Evolutionary conservation across 352 stramenopile species (phyloP), one percentile per base, ranked within the genome.

Genomic region (Phytopythium ostracodes): DNA sequence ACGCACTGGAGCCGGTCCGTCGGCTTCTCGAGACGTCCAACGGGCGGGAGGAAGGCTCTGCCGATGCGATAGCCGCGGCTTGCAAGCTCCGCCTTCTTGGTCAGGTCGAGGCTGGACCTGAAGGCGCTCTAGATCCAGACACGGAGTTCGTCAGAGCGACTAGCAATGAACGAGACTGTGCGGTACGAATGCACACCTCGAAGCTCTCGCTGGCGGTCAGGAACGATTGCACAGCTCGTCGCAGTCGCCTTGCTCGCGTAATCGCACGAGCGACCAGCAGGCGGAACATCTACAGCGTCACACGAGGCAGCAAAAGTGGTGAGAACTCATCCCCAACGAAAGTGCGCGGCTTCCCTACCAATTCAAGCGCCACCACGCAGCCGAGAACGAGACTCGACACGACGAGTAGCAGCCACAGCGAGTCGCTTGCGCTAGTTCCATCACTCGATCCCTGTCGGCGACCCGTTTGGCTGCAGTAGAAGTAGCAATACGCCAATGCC

Each of bases 31-130:
- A 91, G 66, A 2, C 81, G 76, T 3, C 76, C 77, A 29, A 91
- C 62, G 7, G 81, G 79, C 1, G 81, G 82, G 14, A 91, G 62
- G 33, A 74, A 64, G 20, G 72, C 58, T 20, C 50, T 31, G 14
- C 77, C 77, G 12, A 91, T 65, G 10, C 71, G 74, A 52, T 85
- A 89, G 2, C 79, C 79, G 27, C 75, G 72, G 46, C 72, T 74
- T 10, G 75, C 77, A 29, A 87, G 40, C 55, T 91, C 82, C 12
- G 74, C 79, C 25, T 73, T 79, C 65, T 91, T 91, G 42, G 89
- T 65, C 14, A 85, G 25, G 20, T 71, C 66, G 36, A 91, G 49
- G 60, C 60, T 77, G 10, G 42, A 29, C 25, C 59, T 55, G 52
- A 79, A 91, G 18, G 64, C 56, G 1, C 35, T 17, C 29, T 85